Evolutionary conservation across 163 green algal genomes (phyloP), one percentile per base, ranked within the genome.

Genomic region (Smithsoniella earleae): DNA sequence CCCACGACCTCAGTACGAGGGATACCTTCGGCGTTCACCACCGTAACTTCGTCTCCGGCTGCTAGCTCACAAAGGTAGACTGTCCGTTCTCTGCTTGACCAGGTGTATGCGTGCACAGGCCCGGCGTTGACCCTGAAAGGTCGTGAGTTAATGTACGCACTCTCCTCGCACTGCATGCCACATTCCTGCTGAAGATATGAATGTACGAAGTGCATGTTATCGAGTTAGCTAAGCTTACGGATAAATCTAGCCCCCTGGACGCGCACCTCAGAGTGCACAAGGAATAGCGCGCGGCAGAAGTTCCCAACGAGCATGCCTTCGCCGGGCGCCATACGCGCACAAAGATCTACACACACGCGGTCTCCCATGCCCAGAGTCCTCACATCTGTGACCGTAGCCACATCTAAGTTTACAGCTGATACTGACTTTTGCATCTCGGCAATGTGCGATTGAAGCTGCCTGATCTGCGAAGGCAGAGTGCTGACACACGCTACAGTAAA

Each of bases 51-150:
- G 0, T 33, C 36, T 1, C 92, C 91, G 16, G 13, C 34, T 45
- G 73, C n/a, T 66, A 97, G 84, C 82, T 97, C 92, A 6, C 79
- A 80, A 36, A 98, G 80, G 82, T 97, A 97, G 0, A 84, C 86
- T 0, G 92, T 97, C 27, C 79, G 76, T 34, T 83, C 86, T 0
- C 72, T 81, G 1, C 82, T 78, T 3, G 66, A 77, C 10, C 75
- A 62, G 13, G 88, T 74, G 66, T 96, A 96, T 0, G 86, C 76
- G 76, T 94, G 86, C 65, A 95, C 88, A 73, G 88, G 84, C 27
- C 89, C 89, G 0, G 91, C 91, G 66, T 97, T 97, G 34, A 97
- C 88, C 1, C 92, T 74, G 78, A 97, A 97, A 2, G 91, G 91
- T 2, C 92, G 76, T 27, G 49, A 81, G 66, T 84, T 84, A 73